These are phyloP conservation scores for Anthracocystis panici-leucophaei DNA, from an alignment of 1,284 basidiomycete species.

Conservation along the genomic window DNA sequence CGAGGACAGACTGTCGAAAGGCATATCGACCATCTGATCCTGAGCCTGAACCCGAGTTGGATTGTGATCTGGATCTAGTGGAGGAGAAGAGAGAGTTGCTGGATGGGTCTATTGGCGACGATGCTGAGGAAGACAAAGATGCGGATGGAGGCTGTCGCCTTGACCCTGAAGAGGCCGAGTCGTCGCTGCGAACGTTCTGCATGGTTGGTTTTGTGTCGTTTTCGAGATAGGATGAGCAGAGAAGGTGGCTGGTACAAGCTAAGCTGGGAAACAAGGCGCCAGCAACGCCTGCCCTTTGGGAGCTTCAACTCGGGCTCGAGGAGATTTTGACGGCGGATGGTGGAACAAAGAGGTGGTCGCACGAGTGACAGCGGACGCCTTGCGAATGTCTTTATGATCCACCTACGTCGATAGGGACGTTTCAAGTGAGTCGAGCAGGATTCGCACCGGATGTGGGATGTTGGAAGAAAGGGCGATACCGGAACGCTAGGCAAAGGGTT, in stretches of 20 bases:
- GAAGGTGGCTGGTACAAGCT: conserved; percentile 14
- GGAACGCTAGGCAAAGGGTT: no score
- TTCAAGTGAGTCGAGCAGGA: no score
- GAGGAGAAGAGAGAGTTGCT: conserved; percentile 22
- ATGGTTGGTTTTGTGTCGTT: conserved; percentile 4
- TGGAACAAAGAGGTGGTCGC: no score
- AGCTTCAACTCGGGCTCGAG: not conserved
- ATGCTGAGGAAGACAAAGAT: conserved; percentile 22
- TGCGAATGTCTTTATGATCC: no score
- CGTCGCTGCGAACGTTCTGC: conserved; percentile 18
- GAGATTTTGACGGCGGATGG: not conserved
- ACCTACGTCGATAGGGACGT: no score
- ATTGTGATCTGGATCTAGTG: conserved; percentile 19
- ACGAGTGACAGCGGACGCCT: no score
- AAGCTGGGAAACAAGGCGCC: conserved; percentile 11
- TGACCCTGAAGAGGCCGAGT: not conserved
- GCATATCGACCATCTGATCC: conserved; percentile 5
- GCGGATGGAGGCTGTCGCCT: conserved; percentile 6
- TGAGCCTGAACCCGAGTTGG: conserved; percentile 6
- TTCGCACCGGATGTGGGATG: no score
- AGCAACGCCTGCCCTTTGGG: conserved; percentile 21
- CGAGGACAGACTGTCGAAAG: conserved; percentile 39
- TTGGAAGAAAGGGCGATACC: no score
- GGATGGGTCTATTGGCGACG: conserved; percentile 22
- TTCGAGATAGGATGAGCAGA: not conserved